Evolutionary conservation across 2,329 filamentous ascomycete species (phyloP).

Genomic region (Paraphoma chrysanthemicola): DNA sequence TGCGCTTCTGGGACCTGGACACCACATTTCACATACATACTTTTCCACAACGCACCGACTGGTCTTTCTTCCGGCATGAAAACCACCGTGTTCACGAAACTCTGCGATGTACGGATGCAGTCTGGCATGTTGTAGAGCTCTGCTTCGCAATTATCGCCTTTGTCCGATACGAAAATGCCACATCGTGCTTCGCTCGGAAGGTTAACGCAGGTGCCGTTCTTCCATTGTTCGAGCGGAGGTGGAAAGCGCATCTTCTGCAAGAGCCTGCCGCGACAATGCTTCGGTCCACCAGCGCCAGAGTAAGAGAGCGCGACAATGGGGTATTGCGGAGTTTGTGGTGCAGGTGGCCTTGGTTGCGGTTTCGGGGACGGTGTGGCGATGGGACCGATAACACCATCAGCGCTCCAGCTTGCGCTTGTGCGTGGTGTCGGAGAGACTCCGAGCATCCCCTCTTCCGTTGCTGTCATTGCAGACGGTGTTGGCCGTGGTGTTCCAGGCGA

Average conservation of each 20-base stretch:
- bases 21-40: slow-evolving; percentile 44
- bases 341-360: slow-evolving; percentile 10
- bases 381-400: slow-evolving; percentile 34
- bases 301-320: slow-evolving; percentile 44
- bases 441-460: slow-evolving; percentile 32
- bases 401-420: slow-evolving; percentile 18
- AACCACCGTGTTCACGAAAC: slow-evolving; percentile 43
- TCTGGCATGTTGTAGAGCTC: slow-evolving; percentile 38
- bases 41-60: slow-evolving; percentile 42
- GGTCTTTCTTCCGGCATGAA: slow-evolving; percentile 46
- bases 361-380: slow-evolving; percentile 16
- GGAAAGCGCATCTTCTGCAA: slow-evolving; percentile 34
- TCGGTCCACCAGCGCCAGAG: slow-evolving; percentile 40
- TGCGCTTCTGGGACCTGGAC: slow-evolving; percentile 37
- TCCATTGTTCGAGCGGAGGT: slow-evolving; percentile 31
- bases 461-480: slow-evolving; percentile 19
- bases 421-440: slow-evolving; percentile 25
- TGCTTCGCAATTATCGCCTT: slow-evolving; percentile 45
- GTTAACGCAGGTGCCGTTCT: slow-evolving; percentile 41
- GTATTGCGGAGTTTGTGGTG: slow-evolving; percentile 17
- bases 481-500: slow-evolving; percentile 11
- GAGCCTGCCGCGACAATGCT: slow-evolving; percentile 43
- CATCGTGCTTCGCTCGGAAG: slow-evolving; percentile 41
- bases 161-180: slow-evolving; percentile 42
- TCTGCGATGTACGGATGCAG: slow-evolving; percentile 36